Conservation (phyloP, 768 basidiomycete genomes). For the Pleurotus salmoneostramineus region DNA sequence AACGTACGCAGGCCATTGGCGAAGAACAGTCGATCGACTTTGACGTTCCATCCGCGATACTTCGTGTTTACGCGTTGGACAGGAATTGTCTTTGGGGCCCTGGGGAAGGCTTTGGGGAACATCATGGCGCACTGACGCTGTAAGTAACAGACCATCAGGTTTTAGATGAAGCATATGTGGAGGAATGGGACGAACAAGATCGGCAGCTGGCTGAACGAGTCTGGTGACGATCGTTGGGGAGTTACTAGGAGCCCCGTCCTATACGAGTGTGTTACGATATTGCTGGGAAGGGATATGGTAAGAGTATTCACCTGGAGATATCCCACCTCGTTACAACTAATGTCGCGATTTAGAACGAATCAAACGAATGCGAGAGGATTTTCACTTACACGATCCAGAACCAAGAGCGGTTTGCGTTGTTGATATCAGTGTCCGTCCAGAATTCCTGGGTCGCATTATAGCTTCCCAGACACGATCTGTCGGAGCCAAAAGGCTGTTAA, state of each 20-base stretch:
- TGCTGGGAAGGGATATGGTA: neutral
- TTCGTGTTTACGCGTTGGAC: constrained; percentile 37
- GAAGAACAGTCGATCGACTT: constrained; percentile 58
- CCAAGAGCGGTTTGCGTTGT: constrained; percentile 63
- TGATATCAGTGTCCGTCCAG: constrained; percentile 53
- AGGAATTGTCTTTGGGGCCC: constrained; percentile 46
- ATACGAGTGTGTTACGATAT: neutral
- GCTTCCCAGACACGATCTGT: constrained; percentile 37
- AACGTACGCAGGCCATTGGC: constrained; percentile 63
- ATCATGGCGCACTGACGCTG: constrained; percentile 69
- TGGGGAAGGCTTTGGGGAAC: constrained; percentile 63
- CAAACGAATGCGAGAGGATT: neutral
- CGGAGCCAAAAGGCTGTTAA: neutral
- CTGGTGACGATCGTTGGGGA: constrained; percentile 48
- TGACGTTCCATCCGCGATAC: constrained; percentile 64
- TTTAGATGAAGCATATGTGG: neutral
- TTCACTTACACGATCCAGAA: constrained; percentile 58
- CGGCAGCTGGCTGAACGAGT: constrained; percentile 50
- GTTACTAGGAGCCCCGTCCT: constrained; percentile 39
- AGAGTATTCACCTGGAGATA: constrained; percentile 37
- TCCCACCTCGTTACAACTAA: constrained; percentile 71
- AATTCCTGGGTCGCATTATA: constrained; percentile 33
- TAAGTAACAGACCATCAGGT: neutral
- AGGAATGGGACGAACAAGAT: constrained; percentile 35
- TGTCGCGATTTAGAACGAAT: neutral